Conservation (phyloP, 2,329 filamentous ascomycete genomes). For the Dothidotthia symphoricarpi region DNA sequence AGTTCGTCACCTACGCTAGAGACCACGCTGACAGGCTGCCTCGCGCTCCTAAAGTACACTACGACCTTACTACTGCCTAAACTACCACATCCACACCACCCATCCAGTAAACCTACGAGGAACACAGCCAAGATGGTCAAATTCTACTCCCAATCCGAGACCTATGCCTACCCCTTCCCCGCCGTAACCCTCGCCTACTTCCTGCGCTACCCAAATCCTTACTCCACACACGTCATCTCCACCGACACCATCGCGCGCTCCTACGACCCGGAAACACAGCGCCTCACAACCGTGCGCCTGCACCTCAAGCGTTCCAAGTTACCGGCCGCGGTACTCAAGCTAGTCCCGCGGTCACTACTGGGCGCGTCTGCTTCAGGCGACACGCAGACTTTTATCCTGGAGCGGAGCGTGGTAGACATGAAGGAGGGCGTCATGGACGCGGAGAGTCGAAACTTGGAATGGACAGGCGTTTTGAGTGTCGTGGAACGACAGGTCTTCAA, state of each 20-base stretch:
- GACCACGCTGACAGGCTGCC: conserved; percentile 19
- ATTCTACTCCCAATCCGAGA: conserved; percentile 59
- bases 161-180: conserved; percentile 77
- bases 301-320: conserved; percentile 80
- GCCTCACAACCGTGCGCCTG: conserved; percentile 73
- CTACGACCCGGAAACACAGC: conserved; percentile 71
- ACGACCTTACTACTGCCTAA: conserved; percentile 1
- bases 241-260: conserved; percentile 76
- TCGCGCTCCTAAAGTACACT: conserved; percentile 12
- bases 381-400: conserved; percentile 76
- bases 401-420: conserved; percentile 75
- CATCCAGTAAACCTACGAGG: conserved; percentile 1
- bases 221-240: conserved; percentile 76
- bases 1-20: conserved; percentile 22
- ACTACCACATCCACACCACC: conserved; percentile 1
- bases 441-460: conserved; percentile 78
- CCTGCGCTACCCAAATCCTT: conserved; percentile 83
- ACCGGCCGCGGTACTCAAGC: conserved; percentile 70
- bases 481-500: conserved; percentile 72
- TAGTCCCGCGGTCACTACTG: conserved; percentile 68
- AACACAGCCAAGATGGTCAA: conserved; percentile 46
- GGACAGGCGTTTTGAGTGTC: conserved; percentile 75
- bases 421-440: conserved; percentile 80
- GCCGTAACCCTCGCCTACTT: conserved; percentile 88
- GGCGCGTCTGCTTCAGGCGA: conserved; percentile 59